Evolutionary conservation across 2,329 filamentous ascomycete genomes (phyloP).

Genomic region (Gaeumannomyces sp.): DNA sequence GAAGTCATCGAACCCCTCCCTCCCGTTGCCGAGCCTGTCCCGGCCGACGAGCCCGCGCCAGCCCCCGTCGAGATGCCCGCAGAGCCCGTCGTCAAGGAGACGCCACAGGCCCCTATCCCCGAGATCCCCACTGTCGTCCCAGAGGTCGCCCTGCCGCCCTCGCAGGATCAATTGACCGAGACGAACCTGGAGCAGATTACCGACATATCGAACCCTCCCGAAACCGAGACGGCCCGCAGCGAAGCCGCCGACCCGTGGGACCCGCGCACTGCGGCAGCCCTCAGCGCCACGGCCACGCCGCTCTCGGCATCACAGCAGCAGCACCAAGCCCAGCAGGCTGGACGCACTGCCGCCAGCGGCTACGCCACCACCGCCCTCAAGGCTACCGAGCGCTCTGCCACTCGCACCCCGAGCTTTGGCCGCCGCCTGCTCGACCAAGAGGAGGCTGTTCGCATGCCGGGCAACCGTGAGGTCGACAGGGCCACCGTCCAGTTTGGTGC

Average conservation of each 20-base stretch:
- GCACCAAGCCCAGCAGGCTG: slow-evolving; percentile 53
- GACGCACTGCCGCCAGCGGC: slow-evolving; percentile 60
- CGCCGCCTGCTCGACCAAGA: slow-evolving; percentile 88
- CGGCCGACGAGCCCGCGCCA: slow-evolving; percentile 29
- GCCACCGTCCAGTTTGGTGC: slow-evolving; percentile 94
- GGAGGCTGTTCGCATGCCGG: slow-evolving; percentile 96
- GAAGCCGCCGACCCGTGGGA: slow-evolving; percentile 84
- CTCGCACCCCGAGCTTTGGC: slow-evolving; percentile 73
- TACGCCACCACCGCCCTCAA: slow-evolving; percentile 79
- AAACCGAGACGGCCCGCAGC: slow-evolving; percentile 80
- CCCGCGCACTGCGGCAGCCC: slow-evolving; percentile 48
- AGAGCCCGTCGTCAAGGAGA: slow-evolving; percentile 28
- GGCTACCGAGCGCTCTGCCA: slow-evolving; percentile 56
- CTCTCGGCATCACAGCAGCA: slow-evolving; percentile 58
- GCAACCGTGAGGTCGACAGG: slow-evolving; percentile 89
- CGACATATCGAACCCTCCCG: slow-evolving; percentile 70
- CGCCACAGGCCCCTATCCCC: slow-evolving; percentile 16
- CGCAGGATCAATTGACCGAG: slow-evolving; percentile 80
- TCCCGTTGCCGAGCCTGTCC: slow-evolving; percentile 34
- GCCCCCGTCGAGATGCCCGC: slow-evolving; percentile 21
- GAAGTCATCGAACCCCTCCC: slow-evolving; percentile 41
- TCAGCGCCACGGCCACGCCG: slow-evolving; percentile 59
- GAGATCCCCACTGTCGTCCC: slow-evolving; percentile 33
- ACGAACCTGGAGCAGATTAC: slow-evolving; percentile 87
- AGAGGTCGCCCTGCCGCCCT: slow-evolving; percentile 55